phyloP scores from a whole-genome alignment of 2,329 filamentous ascomycete genomes.

The Cylindrodendrum hubeiense region DNA sequence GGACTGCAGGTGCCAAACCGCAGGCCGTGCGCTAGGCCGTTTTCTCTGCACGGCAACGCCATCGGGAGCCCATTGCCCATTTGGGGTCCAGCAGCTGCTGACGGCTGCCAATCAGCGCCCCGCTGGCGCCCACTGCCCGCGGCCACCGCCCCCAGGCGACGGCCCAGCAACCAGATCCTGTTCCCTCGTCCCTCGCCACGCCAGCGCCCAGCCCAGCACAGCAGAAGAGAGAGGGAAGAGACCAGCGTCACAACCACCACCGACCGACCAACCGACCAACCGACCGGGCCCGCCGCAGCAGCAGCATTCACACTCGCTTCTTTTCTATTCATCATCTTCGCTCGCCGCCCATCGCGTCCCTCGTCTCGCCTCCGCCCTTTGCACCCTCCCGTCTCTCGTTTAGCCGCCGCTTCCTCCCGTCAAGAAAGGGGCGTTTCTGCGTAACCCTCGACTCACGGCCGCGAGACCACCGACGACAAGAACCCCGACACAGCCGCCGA shows the following conservation, averaged over 20 bases:
- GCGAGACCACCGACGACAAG: neutral
- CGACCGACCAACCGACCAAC: neutral
- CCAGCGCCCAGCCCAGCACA: neutral
- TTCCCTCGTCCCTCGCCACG: constrained; percentile 29
- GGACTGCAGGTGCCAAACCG: too few species aligned
- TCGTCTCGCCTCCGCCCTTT: neutral
- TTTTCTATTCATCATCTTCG: constrained; percentile 4
- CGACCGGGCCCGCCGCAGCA: neutral
- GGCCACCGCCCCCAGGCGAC: constrained; percentile 37
- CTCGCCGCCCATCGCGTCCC: neutral
- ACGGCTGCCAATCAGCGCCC: constrained; percentile 7
- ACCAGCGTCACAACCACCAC: neutral
- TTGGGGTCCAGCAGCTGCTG: too few species aligned
- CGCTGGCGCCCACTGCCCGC: constrained; percentile 21
- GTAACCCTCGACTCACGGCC: constrained; percentile 11
- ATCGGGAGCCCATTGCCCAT: neutral
- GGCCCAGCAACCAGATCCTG: constrained; percentile 42
- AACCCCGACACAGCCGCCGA: neutral
- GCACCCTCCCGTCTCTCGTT: constrained; percentile 15
- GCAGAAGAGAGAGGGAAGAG: constrained; percentile 5
- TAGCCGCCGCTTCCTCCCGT: constrained; percentile 24
- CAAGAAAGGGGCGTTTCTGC: constrained; percentile 19
- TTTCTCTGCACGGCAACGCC: constrained; percentile 18
- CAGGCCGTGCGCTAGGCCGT: constrained; percentile 6
- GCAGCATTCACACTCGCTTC: constrained; percentile 14